These are phyloP conservation scores for Aspergillus japonicus DNA, from an alignment of 2,329 filamentous ascomycete species.

Conservation along the genomic window DNA sequence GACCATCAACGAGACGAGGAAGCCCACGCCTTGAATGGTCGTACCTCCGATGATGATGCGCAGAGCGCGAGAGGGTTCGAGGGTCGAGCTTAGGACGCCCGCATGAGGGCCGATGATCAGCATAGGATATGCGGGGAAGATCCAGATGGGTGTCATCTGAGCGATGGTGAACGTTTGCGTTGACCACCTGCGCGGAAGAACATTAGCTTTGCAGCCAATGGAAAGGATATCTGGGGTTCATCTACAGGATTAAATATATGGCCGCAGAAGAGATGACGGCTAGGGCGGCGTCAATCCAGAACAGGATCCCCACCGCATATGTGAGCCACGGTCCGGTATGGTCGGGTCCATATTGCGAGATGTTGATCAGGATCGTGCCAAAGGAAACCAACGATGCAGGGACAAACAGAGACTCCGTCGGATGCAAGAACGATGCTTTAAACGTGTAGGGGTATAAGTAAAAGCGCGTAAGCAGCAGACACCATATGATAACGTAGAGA, in stretches of 20 bases:
- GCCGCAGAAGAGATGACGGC: slow-evolving; percentile 67
- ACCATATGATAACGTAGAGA: slow-evolving; percentile 63
- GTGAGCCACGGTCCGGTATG: slow-evolving; percentile 62
- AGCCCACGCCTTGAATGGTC: slow-evolving; percentile 64
- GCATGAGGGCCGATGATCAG: slow-evolving; percentile 75
- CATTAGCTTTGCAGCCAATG: slow-evolving; percentile 11
- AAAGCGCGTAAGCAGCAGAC: slow-evolving; percentile 67
- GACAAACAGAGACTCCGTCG: slow-evolving; percentile 75
- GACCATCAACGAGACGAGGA: slow-evolving; percentile 71
- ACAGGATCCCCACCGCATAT: slow-evolving; percentile 62
- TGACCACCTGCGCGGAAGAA: slow-evolving; percentile 52
- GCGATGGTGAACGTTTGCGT: slow-evolving; percentile 70
- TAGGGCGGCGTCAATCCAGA: slow-evolving; percentile 70
- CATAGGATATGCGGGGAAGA: slow-evolving; percentile 80
- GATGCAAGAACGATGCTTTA: slow-evolving; percentile 69
- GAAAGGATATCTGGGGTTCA: background rate
- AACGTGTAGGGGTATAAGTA: slow-evolving; percentile 69
- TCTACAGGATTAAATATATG: slow-evolving; percentile 72
- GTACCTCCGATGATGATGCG: slow-evolving; percentile 59
- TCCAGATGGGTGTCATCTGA: slow-evolving; percentile 85
- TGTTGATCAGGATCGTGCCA: slow-evolving; percentile 74
- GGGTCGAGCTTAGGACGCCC: slow-evolving; percentile 53
- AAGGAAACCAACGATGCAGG: slow-evolving; percentile 67
- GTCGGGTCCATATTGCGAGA: slow-evolving; percentile 72
- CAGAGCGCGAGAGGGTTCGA: slow-evolving; percentile 48